Percentiles rank a stretch among this genome's conserved stretches.
Evolutionary conservation across 768 basidiomycete genomes (phyloP).

Genomic region (Cantharellus cinnabarinus): DNA sequence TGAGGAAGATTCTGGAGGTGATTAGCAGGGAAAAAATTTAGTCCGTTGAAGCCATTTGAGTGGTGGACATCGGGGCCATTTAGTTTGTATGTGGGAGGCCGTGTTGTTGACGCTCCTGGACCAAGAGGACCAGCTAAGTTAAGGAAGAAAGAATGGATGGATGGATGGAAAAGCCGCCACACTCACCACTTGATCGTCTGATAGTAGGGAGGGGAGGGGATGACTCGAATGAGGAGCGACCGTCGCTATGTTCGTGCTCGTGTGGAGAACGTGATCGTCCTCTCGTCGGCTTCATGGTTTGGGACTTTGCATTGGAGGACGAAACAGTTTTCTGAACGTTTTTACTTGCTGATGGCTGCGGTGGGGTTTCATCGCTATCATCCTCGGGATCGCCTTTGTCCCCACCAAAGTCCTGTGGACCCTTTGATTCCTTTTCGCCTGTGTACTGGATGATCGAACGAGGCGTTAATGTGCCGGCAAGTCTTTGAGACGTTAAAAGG

Average conservation of each 20-base stretch:
- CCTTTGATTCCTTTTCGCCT: slow-evolving; percentile 30
- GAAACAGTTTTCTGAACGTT: not conserved
- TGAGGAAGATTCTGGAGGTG: not conserved
- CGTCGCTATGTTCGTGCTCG: not conserved
- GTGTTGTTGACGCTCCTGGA: not conserved
- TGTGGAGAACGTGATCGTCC: not conserved
- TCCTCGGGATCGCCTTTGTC: slow-evolving; percentile 12
- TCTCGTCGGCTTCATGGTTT: not conserved
- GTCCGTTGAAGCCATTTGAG: not conserved
- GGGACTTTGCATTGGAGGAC: not conserved
- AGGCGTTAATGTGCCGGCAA: not conserved
- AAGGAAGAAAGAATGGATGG: no score
- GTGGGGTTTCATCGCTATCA: slow-evolving; percentile 11
- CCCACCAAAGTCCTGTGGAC: slow-evolving; percentile 27
- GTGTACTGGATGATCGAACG: slow-evolving; percentile 21
- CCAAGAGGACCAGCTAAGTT: not conserved
- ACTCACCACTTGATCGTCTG: not conserved
- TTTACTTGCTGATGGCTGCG: not conserved
- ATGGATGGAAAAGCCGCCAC: no score
- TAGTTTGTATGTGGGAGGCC: not conserved
- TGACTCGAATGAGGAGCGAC: not conserved
- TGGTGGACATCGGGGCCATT: not conserved
- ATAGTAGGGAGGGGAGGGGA: not conserved
- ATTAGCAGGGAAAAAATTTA: not conserved
- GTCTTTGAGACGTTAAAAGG: not conserved